phyloP scores from a whole-genome alignment of 495 filamentous ascomycete species.

The Tuber aestivum region DNA sequence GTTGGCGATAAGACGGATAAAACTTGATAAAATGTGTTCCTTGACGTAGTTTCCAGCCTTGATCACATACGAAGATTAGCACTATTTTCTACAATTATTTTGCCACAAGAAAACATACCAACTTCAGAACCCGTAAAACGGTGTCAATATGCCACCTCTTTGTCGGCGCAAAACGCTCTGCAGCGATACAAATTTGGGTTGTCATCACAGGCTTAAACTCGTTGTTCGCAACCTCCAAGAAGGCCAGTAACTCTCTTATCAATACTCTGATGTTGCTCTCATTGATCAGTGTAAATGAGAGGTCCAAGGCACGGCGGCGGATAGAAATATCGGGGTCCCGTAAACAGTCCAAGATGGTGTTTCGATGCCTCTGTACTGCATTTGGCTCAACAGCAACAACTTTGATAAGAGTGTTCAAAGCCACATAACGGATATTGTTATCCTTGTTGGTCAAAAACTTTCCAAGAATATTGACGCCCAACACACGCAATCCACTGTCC shows the following conservation, averaged over 20 bases:
- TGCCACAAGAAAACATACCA: conserved; percentile 45
- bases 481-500: conserved; percentile 82
- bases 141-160: conserved; percentile 98
- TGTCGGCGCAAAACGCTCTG: conserved; percentile 89
- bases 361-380: conserved; percentile 91
- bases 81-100: not conserved
- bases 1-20: conserved; percentile 90
- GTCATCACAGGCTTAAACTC: conserved; percentile 99
- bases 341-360: conserved; percentile 93
- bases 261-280: conserved; percentile 90
- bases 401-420: conserved; percentile 93
- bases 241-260: conserved; percentile 84
- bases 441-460: conserved; percentile 97
- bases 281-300: conserved; percentile 97
- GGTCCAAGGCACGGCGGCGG: conserved; percentile 82
- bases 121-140: conserved; percentile 85
- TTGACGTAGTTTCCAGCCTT: conserved; percentile 89
- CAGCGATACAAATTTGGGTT: conserved; percentile 91
- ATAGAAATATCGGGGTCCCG: conserved; percentile 99
- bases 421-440: conserved; percentile 98
- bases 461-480: conserved; percentile 96
- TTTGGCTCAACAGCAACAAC: conserved; percentile 97
- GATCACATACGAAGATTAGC: conserved; percentile 13
- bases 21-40: conserved; percentile 94
- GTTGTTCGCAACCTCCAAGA: conserved; percentile 92